A percentile compares a stretch with the other conserved stretches of the same genome.
Conservation (phyloP, 306 rosid species). For the Vigna hirtella region DNA sequence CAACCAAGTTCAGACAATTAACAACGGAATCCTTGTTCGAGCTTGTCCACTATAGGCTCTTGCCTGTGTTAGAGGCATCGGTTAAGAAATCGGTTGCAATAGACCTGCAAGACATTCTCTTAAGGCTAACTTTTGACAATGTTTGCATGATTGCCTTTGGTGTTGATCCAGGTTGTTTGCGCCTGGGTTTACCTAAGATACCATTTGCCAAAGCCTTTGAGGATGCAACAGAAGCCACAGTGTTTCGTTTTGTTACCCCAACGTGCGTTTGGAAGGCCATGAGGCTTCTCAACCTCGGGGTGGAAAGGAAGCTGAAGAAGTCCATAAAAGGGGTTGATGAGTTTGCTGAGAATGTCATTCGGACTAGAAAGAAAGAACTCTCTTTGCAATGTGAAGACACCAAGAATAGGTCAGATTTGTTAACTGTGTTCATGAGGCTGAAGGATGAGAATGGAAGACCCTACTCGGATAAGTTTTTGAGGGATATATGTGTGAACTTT, state of each 20-base stretch:
- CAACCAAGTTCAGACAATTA: constrained; percentile 68
- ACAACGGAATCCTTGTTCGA: constrained; percentile 66
- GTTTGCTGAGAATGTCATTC: constrained; percentile 79
- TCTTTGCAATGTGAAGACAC: constrained; percentile 30
- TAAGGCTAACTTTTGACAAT: constrained; percentile 86
- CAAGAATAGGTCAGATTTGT: constrained; percentile 54
- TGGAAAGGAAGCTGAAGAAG: constrained; percentile 63
- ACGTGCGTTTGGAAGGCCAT: constrained; percentile 67
- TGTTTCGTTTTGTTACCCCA: constrained; percentile 75
- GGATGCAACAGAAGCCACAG: constrained; percentile 83
- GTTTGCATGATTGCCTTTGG: constrained; percentile 96
- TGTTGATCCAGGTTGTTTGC: constrained; percentile 86
- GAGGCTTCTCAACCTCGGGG: constrained; percentile 76
- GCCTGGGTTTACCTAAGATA: constrained; percentile 59
- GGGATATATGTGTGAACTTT: constrained; percentile 94
- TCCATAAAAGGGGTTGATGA: constrained; percentile 74
- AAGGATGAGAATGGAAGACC: constrained; percentile 71
- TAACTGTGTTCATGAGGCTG: constrained; percentile 75
- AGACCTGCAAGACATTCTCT: constrained; percentile 82
- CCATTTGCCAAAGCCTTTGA: constrained; percentile 91
- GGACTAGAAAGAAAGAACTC: constrained; percentile 77
- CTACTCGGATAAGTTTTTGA: constrained; percentile 79
- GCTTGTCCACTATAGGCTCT: constrained; percentile 73
- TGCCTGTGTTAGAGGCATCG: constrained; percentile 62
- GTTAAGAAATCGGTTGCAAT: constrained; percentile 34